phyloP scores from a whole-genome alignment of 2,329 filamentous ascomycete species.

The Cadophora malorum region DNA sequence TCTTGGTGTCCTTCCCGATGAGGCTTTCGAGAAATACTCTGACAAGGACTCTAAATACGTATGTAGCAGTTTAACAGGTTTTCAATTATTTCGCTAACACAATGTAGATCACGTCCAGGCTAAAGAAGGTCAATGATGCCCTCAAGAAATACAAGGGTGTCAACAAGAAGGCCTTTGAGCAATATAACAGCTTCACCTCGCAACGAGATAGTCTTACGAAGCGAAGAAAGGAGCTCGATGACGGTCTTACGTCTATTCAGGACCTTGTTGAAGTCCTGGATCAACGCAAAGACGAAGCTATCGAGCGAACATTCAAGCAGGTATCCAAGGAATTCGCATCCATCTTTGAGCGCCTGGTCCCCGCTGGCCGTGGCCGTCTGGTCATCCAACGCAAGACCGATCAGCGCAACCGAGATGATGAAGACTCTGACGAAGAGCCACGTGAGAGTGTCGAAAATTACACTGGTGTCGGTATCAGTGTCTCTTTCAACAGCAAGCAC shows the following conservation, averaged over 20 bases:
- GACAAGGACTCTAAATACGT: conserved; percentile 79
- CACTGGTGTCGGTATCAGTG: conserved; percentile 92
- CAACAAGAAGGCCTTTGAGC: conserved; percentile 99
- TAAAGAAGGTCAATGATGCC: conserved; percentile 90
- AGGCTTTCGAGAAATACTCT: conserved; percentile 90
- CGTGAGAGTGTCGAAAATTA: conserved; percentile 88
- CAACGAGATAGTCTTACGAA: conserved; percentile 87
- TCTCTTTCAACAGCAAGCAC: conserved; percentile 98
- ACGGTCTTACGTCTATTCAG: conserved; percentile 85
- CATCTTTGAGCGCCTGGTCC: conserved; percentile 94
- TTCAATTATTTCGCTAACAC: too few relatives aligned
- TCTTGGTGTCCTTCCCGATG: conserved; percentile 89
- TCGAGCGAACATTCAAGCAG: conserved; percentile 98
- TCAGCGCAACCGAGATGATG: conserved; percentile 65
- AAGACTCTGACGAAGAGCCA: conserved; percentile 72
- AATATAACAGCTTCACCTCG: conserved; percentile 96
- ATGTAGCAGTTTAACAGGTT: too few relatives aligned
- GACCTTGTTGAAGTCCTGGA: conserved; percentile 92
- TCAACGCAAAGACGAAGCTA: conserved; percentile 95
- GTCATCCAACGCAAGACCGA: conserved; percentile 93
- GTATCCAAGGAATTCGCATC: conserved; percentile 91
- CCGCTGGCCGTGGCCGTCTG: conserved; percentile 87
- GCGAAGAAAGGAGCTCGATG: conserved; percentile 85
- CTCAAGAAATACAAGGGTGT: conserved; percentile 97
- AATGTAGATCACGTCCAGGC: conserved; percentile 51